Base-by-base conservation (phyloP, 2,329 filamentous ascomycete genomes). In the Emergomyces pasteurianus region DNA sequence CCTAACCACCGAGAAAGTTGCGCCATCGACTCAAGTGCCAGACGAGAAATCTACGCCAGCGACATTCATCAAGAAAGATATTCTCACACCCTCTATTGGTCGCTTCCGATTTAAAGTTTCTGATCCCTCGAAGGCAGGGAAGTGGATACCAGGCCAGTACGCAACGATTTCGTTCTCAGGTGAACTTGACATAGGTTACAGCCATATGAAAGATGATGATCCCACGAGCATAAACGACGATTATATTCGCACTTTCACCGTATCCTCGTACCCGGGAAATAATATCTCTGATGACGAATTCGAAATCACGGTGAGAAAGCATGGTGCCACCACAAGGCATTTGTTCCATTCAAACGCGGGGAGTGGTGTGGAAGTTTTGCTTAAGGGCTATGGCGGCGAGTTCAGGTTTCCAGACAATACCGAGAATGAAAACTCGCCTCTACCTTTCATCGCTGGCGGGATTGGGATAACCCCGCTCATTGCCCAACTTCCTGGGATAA, bases 381-480 rank as follows among this genome's bases (percentile, higher is more conserved):
- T 95, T 0, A 77, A 86, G 26, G 90, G 88, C 0, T 89, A 95
- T 63, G 89, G 87, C 0, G 90, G 90, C 0, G 76, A 78, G 2
- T 87, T 87, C 63, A 71, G 67, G 18, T 73, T 85, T 28, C 63
- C 71, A 16, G 53, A 59, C n/a, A 34, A 58, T 12, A 55, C 26
- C 14, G 26, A 2, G 2, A 23, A 16, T 38, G 67, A 71, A 62
- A 68, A 66, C 23, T 61, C 59, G n/a, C n/a, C 28, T 21, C 69
- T 79, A 1, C 78, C 77, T 0, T 94, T 92, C 65, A 73, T 95
- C 3, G 89, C 89, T 6, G 89, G 83, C 0, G 90, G 90, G 2
- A 88, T 95, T 7, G 90, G 90, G 0, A 89, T 95, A 63, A 95
- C 90, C 34, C 90, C 90, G 1, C 67, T 94, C 3, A 76, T 95